These are phyloP conservation scores for Pseudogymnoascus sp. DNA, from an alignment of 2,329 filamentous ascomycete genomes.

Conservation along the genomic window DNA sequence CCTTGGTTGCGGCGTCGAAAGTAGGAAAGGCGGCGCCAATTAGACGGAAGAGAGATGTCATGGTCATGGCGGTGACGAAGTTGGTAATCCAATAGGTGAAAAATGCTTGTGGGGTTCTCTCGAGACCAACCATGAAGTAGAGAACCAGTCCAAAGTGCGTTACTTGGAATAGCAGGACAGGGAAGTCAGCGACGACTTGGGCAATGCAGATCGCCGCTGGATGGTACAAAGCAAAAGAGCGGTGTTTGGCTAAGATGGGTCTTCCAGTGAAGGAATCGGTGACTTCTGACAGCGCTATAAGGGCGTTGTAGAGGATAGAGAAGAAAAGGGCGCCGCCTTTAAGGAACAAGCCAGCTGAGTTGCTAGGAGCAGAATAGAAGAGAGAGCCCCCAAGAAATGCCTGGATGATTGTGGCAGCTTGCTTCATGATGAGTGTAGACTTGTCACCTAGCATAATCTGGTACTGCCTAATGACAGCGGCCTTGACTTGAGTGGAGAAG, in stretches of 20 bases:
- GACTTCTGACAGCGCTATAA: conserved; percentile 59
- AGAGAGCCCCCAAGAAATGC: conserved; percentile 57
- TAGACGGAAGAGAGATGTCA: conserved; percentile 50
- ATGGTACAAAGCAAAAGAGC: conserved; percentile 48
- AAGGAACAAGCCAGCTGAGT: conserved; percentile 52
- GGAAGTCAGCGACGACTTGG: conserved; percentile 45
- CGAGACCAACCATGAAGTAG: conserved; percentile 57
- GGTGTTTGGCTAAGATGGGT: conserved; percentile 51
- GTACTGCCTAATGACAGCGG: conserved; percentile 51
- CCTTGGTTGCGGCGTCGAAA: conserved; percentile 52
- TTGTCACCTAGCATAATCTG: conserved; percentile 59
- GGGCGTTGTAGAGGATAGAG: conserved; percentile 51
- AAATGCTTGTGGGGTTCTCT: conserved; percentile 42
- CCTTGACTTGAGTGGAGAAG: conserved; percentile 44
- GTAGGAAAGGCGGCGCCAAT: conserved; percentile 47
- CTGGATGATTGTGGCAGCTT: conserved; percentile 47
- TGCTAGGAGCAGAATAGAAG: conserved; percentile 55
- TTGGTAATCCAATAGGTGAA: conserved; percentile 54
- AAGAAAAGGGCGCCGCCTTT: conserved; percentile 59
- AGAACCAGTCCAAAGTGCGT: conserved; percentile 47
- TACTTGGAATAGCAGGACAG: conserved; percentile 50
- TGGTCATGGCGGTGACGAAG: conserved; percentile 43
- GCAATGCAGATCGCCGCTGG: conserved; percentile 52
- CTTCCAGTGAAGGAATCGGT: conserved; percentile 54
- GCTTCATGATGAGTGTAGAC: conserved; percentile 54